Base-by-base conservation (phyloP, 441 rosid genomes). In the Raphanus hybrid region DNA sequence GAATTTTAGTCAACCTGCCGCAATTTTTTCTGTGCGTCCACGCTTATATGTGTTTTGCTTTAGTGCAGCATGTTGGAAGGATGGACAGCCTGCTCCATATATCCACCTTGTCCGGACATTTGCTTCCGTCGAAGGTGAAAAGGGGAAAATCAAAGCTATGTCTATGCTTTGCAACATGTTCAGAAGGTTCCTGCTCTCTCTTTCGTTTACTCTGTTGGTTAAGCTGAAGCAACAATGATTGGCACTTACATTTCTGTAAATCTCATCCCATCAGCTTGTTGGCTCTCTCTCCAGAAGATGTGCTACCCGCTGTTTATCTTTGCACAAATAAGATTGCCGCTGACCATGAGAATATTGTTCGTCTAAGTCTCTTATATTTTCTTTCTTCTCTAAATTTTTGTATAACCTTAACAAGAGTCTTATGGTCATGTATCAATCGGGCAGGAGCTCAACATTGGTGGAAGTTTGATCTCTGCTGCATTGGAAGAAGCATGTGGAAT, bases 121-220 rank as follows among this genome's bases (percentile, higher is more conserved):
- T 88, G 90, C 89, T 70, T 79, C 93, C 45, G 91, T 90, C 61
- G 96, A 89, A 77, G 84, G 85, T 82, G 95, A 94, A 86, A 94
- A 82, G 27, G 97, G 97, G 39, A 94, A 85, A 89, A 90, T 87
- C 75, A 94, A 89, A 85, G 93, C 92, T 81, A 87, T 86, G 77
- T 86, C 91, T 69, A 89, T 91, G 89, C 84, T 94, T 71, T 89
- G 97, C 87, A 94, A 92, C 82, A 92, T 94, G 97, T 92, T 94
- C 81, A 86, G 97, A 86, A 92, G 98, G 98, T 91, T 29, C 18
- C 59, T 35, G 32, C 27, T 50, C 10, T 66, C 20, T 55, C 0
- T 1, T 61, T 67, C 1, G 3, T 57, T 58, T 4, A 50, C n/a
- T 72, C 11, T 73, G 35, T 37, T 69, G 9, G 41, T 6, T 41